These are phyloP conservation scores for Chrysopogon serrulatus DNA, from an alignment of 176 grass and related monocot species.

Conservation along the genomic window DNA sequence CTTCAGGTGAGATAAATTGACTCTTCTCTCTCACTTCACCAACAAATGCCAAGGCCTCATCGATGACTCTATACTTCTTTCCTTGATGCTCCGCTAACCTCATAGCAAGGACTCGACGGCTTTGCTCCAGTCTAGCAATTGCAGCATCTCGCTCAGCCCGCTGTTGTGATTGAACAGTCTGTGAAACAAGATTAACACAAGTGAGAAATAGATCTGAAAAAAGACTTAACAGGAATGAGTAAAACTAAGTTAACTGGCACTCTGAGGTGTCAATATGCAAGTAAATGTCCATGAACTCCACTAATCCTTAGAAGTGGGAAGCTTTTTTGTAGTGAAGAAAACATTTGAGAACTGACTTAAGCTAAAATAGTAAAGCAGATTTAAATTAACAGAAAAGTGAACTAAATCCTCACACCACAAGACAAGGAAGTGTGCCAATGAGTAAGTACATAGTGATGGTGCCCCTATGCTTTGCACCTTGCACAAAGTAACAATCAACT, in stretches of 20 bases:
- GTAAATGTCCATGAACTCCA: background rate
- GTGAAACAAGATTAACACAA: conserved; percentile 13
- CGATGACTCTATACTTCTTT: conserved; percentile 67
- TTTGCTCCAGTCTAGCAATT: conserved; percentile 87
- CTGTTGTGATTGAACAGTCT: conserved; percentile 92
- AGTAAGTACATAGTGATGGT: background rate
- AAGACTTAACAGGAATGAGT: background rate
- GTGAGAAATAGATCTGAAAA: background rate
- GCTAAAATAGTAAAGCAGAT: background rate
- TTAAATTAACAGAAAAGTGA: background rate
- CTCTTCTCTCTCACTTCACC: conserved; percentile 50
- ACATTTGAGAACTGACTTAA: background rate
- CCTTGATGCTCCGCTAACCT: conserved; percentile 77
- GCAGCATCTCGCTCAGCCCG: conserved; percentile 67
- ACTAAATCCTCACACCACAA: background rate
- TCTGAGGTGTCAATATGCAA: background rate
- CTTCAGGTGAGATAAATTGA: conserved; percentile 48
- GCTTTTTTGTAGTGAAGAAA: background rate
- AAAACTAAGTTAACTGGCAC: background rate
- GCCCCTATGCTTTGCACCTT: background rate
- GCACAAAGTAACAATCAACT: background rate
- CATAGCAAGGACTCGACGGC: conserved; percentile 58
- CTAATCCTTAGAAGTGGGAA: background rate
- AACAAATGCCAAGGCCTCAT: conserved; percentile 78
- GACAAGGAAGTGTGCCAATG: background rate